Evolutionary conservation across 2,329 filamentous ascomycete species (phyloP).

Genomic region (Lecanosticta acicola): DNA sequence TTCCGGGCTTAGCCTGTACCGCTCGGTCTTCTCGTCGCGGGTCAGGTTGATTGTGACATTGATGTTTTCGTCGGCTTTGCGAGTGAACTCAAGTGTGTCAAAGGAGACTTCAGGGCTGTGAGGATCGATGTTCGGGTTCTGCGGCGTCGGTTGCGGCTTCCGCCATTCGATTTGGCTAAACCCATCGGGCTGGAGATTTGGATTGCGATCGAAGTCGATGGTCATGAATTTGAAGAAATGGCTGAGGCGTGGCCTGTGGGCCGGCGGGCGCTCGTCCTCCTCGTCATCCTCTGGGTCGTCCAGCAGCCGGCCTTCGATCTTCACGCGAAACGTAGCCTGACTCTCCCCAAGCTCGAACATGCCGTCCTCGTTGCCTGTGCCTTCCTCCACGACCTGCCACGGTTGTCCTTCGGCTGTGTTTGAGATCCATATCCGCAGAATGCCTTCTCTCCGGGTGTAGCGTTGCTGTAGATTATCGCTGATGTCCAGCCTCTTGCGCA

Average conservation of each 20-base stretch:
- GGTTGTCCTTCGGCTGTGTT: constrained; percentile 93
- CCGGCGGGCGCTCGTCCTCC: constrained; percentile 41
- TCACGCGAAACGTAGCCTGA: constrained; percentile 79
- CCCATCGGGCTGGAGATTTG: constrained; percentile 61
- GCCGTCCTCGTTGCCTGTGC: constrained; percentile 55
- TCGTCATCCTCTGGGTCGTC: constrained; percentile 51
- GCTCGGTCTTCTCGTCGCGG: constrained; percentile 78
- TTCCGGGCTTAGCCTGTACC: constrained; percentile 71
- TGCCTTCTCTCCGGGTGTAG: constrained; percentile 53
- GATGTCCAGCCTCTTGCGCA: constrained; percentile 87
- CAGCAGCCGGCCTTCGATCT: constrained; percentile 81
- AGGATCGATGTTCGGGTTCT: constrained; percentile 39
- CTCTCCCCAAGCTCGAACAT: constrained; percentile 73
- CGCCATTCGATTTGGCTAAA: constrained; percentile 74
- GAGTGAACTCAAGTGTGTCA: constrained; percentile 85
- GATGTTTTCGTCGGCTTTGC: constrained; percentile 84
- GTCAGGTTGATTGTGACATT: constrained; percentile 85
- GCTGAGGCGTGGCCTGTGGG: constrained; percentile 57
- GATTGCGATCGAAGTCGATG: constrained; percentile 53
- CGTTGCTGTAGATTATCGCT: constrained; percentile 71
- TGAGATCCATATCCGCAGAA: constrained; percentile 86
- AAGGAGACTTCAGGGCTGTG: constrained; percentile 68
- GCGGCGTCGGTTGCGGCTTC: constrained; percentile 57
- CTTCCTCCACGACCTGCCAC: constrained; percentile 65
- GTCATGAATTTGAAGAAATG: constrained; percentile 78